Conservation (phyloP, 1,139 yeast genomes). For the Candida pseudoviswanathii region DNA sequence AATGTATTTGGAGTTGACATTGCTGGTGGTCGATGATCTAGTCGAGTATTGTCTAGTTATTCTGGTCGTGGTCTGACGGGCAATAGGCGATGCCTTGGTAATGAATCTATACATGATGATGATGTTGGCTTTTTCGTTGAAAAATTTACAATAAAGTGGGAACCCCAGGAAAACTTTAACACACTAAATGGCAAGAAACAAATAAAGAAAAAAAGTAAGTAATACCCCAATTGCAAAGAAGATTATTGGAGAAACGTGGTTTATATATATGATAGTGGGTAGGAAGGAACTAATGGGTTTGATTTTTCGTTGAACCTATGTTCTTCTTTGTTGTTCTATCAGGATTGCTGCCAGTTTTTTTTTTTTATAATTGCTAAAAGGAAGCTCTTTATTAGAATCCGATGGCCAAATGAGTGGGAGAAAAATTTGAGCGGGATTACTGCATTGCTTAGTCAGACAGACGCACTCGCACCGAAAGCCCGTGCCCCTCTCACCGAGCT, state of each 20-base stretch:
- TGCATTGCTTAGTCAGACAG: conserved; percentile 1
- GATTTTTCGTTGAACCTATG: neutral
- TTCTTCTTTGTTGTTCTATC: conserved; percentile 2
- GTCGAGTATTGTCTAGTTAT: conserved; percentile 12
- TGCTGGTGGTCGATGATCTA: conserved; percentile 4
- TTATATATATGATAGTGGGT: neutral
- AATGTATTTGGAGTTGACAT: conserved; percentile 7
- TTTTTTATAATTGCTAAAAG: conserved; percentile 1
- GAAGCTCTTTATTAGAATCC: neutral
- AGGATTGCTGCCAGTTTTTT: neutral
- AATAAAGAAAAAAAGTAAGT: neutral
- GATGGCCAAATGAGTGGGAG: neutral
- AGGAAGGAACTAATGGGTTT: neutral
- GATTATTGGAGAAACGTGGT: neutral
- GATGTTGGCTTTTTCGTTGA: neutral
- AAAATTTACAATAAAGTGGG: neutral
- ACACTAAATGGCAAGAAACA: neutral
- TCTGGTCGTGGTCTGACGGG: conserved; percentile 12
- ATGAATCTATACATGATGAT: conserved; percentile 16
- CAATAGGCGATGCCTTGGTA: conserved; percentile 12
- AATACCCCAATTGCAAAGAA: neutral
- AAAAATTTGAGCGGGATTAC: neutral
- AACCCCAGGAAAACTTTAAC: neutral
- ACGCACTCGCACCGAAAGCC: no score
- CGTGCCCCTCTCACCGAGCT: no score